Evolutionary conservation across 441 rosid genomes (phyloP).

Genomic region (Breynia disticha): DNA sequence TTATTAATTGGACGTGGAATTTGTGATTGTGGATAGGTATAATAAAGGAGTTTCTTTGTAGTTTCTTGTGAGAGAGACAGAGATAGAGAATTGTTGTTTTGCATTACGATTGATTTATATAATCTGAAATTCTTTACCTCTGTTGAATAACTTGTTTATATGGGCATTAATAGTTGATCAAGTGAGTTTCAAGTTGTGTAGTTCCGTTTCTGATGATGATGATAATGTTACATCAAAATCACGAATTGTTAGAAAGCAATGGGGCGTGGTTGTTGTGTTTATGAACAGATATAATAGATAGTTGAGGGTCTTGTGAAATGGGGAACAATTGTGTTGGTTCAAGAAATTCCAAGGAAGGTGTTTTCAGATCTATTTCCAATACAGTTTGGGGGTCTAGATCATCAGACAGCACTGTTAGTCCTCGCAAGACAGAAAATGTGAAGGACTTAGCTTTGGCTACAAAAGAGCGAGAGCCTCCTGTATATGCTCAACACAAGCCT

Average conservation of each 20-base stretch:
- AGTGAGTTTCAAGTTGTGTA: too few relatives aligned
- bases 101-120: neutral
- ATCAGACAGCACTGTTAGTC: conserved; percentile 9
- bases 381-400: conserved; percentile 23
- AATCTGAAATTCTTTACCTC: neutral
- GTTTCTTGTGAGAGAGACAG: conserved; percentile 3
- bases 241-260: conserved; percentile 3
- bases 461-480: conserved; percentile 24
- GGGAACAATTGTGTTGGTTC: conserved; percentile 52
- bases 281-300: neutral
- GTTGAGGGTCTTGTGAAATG: conserved; percentile 17
- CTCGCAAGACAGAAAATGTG: conserved; percentile 3
- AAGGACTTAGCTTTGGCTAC: conserved; percentile 6
- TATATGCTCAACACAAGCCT: conserved; percentile 19
- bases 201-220: too few relatives aligned
- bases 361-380: conserved; percentile 32
- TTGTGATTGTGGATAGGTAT: conserved; percentile 5
- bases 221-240: conserved; percentile 1
- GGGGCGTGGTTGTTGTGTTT: conserved; percentile 7
- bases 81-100: neutral
- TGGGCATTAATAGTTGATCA: too few relatives aligned
- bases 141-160: too few relatives aligned
- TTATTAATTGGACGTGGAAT: conserved; percentile 15
- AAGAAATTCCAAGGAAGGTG: conserved; percentile 22
- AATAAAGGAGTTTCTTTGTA: conserved; percentile 1